A percentile compares a stretch with the other conserved stretches of the same genome.
phyloP scores from a whole-genome alignment of 768 basidiomycete genomes.

The Galerina sulciceps region DNA sequence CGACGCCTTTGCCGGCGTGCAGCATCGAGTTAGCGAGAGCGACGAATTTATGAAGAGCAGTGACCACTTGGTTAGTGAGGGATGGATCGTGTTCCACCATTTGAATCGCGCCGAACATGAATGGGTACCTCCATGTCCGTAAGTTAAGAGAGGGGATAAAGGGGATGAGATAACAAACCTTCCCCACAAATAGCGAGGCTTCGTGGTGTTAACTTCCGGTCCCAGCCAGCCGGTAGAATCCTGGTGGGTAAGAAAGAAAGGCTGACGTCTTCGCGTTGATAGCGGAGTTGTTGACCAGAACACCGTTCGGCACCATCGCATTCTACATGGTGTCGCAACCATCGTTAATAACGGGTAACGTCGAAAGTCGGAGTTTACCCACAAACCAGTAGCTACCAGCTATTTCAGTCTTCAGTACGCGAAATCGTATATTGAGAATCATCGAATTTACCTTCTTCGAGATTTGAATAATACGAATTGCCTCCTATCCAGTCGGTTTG shows the following conservation, averaged over 20 bases:
- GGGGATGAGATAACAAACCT: constrained; percentile 30
- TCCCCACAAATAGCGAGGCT: constrained; percentile 60
- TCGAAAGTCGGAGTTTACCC: constrained; percentile 20
- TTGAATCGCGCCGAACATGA: constrained; percentile 63
- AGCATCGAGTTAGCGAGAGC: constrained; percentile 58
- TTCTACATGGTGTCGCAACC: constrained; percentile 37
- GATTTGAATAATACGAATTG: constrained; percentile 40
- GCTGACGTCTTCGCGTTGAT: constrained; percentile 50
- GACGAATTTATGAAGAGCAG: constrained; percentile 57
- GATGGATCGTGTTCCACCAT: constrained; percentile 53
- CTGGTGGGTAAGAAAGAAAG: constrained; percentile 53
- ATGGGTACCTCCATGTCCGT: constrained; percentile 46
- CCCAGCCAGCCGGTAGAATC: constrained; percentile 61
- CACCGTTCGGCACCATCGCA: constrained; percentile 56
- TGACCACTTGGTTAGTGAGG: constrained; percentile 47
- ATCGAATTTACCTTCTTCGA: constrained; percentile 41
- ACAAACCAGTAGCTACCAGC: constrained; percentile 67
- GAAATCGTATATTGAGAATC: background rate
- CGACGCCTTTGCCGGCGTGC: constrained; percentile 53
- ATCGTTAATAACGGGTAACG: no score
- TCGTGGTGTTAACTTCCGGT: constrained; percentile 55
- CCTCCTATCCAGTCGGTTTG: constrained; percentile 50
- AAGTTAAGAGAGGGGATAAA: background rate
- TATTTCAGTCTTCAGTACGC: constrained; percentile 17
- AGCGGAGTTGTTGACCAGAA: constrained; percentile 47